Base-by-base conservation (phyloP, 148 eudicot species). In the Rhododendron griersonianum region DNA sequence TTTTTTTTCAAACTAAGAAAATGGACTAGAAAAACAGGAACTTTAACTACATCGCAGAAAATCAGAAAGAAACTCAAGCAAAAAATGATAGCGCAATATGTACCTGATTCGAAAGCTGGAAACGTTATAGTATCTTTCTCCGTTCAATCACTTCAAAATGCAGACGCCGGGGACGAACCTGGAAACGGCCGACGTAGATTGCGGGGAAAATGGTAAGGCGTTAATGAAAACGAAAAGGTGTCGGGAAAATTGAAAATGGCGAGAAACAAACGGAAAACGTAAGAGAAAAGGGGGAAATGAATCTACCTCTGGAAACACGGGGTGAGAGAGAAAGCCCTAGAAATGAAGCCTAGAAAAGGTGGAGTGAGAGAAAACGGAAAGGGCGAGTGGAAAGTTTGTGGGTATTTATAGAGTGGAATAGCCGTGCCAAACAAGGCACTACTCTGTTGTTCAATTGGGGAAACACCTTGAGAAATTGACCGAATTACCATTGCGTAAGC, bases 341-440 rank as follows among this genome's bases (percentile, higher is more conserved):
- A 78, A 78, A 80, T 2, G 33, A 30, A 25, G 37, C 4, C 11
- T 21, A 39, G 28, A 80, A 19, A n/a, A 76, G 11, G 35, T 23
- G 19, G 57, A 78, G 21, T n/a, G 81, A 77, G 80, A 19, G 48
- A 37, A 30, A 14, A 59, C 30, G 28, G 63, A 28, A 51, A 33
- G 1, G 35, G 14, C 9, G 15, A 69, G 18, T 9, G 18, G 14
- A 33, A 33, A 4, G 76, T 71, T 71, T 14, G 23, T 7, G 65
- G 65, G 19, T 28, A 51, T 80, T 80, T 80, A 80, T 80, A 80
- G 44, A 30, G 83, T 7, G 83, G 7, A 25, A 53, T 28, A 80
- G 83, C 59, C 83, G 83, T 80, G 83, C 83, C 63, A 80, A 51
- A 80, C 65, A 80, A 80, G 83, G 83, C 55, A 78, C 82, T 48